phyloP scores from a whole-genome alignment of 2,329 filamentous ascomycete species.

The Fusarium paranaense region DNA sequence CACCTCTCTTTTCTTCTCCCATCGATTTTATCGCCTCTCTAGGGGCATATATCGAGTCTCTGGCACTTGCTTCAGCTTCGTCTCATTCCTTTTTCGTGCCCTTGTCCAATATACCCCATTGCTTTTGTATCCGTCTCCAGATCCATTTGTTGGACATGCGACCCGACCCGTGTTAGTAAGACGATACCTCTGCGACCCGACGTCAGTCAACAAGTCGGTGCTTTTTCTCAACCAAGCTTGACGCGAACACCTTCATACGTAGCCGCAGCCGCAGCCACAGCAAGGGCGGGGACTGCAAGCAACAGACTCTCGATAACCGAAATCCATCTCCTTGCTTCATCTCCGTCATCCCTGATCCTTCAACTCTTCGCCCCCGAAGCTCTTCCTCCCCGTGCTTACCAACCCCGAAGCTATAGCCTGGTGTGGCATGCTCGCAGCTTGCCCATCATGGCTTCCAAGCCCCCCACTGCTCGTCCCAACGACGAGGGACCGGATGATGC shows the following conservation, averaged over 20 bases:
- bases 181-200: conserved; percentile 29
- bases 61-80: neutral
- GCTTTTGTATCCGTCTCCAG: neutral
- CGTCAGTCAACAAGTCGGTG: conserved; percentile 35
- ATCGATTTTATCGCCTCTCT: conserved; percentile 3
- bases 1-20: conserved; percentile 13
- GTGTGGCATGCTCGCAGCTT: conserved; percentile 45
- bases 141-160: conserved; percentile 29
- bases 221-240: conserved; percentile 18
- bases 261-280: conserved; percentile 24
- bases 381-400: conserved; percentile 18
- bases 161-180: conserved; percentile 38
- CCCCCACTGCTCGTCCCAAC: conserved; percentile 44
- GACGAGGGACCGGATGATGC: conserved; percentile 20
- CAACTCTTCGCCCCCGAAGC: conserved; percentile 13
- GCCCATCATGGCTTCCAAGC: conserved; percentile 55
- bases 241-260: conserved; percentile 24
- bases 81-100: neutral
- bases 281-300: conserved; percentile 6
- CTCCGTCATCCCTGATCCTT: conserved; percentile 9
- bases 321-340: conserved; percentile 7
- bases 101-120: conserved; percentile 1
- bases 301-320: conserved; percentile 15
- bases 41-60: neutral
- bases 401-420: conserved; percentile 11